phyloP scores from a whole-genome alignment of 352 stramenopile genomes.

The Thraustochytrium striatum region DNA sequence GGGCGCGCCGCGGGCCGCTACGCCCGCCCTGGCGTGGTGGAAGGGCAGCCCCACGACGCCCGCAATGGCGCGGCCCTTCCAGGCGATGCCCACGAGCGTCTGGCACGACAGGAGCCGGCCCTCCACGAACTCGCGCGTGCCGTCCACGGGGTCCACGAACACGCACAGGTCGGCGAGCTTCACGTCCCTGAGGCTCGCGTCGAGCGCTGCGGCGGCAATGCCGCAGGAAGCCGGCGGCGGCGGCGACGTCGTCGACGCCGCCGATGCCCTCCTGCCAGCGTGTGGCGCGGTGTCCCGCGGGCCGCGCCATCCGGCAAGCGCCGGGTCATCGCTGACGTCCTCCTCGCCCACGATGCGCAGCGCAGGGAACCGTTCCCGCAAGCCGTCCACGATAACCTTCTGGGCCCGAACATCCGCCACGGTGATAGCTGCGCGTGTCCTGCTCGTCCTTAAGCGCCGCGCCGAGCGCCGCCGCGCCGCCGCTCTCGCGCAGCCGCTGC shows the following conservation, averaged over 20 bases:
- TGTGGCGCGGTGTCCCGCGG: slow-evolving; percentile 8
- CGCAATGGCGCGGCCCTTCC: slow-evolving; percentile 52
- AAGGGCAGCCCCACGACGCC: slow-evolving; percentile 61
- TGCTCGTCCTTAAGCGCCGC: slow-evolving; percentile 55
- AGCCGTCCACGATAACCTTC: slow-evolving; percentile 54
- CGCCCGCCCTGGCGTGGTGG: slow-evolving; percentile 26
- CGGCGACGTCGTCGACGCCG: neutral
- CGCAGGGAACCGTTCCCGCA: slow-evolving; percentile 52
- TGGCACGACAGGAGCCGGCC: slow-evolving; percentile 60
- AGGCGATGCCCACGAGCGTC: slow-evolving; percentile 60
- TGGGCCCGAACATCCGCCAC: slow-evolving; percentile 61
- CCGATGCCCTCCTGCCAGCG: no score
- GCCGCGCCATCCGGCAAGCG: neutral
- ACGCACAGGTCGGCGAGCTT: slow-evolving; percentile 51
- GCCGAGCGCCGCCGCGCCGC: neutral
- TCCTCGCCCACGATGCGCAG: slow-evolving; percentile 64
- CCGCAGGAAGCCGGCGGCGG: neutral
- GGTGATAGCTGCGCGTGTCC: slow-evolving; percentile 59
- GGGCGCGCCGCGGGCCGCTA: neutral
- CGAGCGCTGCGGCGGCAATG: neutral
- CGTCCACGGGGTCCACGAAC: slow-evolving; percentile 65
- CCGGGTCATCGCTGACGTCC: slow-evolving; percentile 54
- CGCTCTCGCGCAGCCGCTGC: neutral
- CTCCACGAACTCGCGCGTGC: slow-evolving; percentile 65
- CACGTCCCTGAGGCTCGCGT: slow-evolving; percentile 41